Evolutionary conservation across 2,329 filamentous ascomycete species (phyloP), one percentile per base, ranked within the genome.

Genomic region (Cercospora citrullina): DNA sequence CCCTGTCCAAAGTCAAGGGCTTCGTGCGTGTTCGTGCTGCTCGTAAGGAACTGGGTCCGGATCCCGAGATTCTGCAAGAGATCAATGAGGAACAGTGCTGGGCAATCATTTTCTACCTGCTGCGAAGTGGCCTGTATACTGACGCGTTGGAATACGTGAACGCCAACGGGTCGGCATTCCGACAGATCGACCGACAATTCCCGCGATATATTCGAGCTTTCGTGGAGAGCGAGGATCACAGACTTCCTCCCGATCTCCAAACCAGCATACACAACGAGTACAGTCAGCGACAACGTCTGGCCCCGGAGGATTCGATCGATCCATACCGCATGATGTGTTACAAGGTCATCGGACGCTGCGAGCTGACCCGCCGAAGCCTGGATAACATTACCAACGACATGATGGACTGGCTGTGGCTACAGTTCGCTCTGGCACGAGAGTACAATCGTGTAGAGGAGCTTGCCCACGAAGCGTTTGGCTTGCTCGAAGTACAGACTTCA

Each of bases 261-360:
- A 91, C 93, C 73, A 91, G 92, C 71, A 96, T 96, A 80, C 91
- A 91, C 73, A 92, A 91, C 71, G 94, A 97, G 77, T 97, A 96
- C 80, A 91, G 91, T 62, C 92, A 96, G 78, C 90, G 93, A 57
- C 87, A 90, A 28, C 90, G 92, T 71, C 92, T 96, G 75, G 92
- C 92, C 0, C 91, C 92, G 0, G 92, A 95, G 67, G 90, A 94
- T 77, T 91, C 92, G 1, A 89, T 96, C 71, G 95, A 99, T 78
- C 95, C 95, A 28, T 99, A 96, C 82, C 90, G 93, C 64, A 94
- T 97, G 89, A 94, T 94, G 59, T 97, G 95, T 79, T 98, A 98
- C 85, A 98, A 99, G 84, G 90, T 99, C 69, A 91, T 99, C 74
- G 95, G 96, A 57, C 93, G 88, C 60, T 90, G 87, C 75, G 88